Evolutionary conservation across 129 eudicot genomes (phyloP), one percentile per base, ranked within the genome.

Genomic region (Pittosporum tobira): DNA sequence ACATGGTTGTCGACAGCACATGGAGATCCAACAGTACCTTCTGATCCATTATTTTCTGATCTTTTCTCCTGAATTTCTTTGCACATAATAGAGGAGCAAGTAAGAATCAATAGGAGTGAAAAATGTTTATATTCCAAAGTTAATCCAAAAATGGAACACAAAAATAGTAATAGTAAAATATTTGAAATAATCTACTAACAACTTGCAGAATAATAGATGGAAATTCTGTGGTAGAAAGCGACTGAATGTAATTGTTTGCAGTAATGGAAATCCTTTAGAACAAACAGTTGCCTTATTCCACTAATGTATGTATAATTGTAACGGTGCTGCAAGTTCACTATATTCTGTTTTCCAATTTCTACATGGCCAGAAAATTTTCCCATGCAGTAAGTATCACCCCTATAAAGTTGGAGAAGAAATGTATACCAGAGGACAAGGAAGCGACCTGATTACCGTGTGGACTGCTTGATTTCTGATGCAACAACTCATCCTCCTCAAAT

Each of bases 1-100:
- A 89, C 97, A 60, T 64, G 66, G 63, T 68, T 60, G 59, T 66
- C 86, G 43, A 50, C 54, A 22, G 67, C 60, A 65, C 28, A 51
- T 1, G 84, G 67, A 58, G 93, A 52, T 56, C 58, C 76, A 22
- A 12, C 59, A n/a, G n/a, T n/a, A 53, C 25, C 57, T 69, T 75
- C 84, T 43, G 76, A 55, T 60, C 42, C 70, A 26, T 43, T 62
- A 53, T 51, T 66, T 38, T 72, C 69, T 28, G 57, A 61, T 57
- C 59, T 47, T 58, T 27, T 54, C 68, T 61, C 94, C 66, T 71
- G 70, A 74, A 45, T 37, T 69, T 69, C 94, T 81, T 37, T 12
- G 38, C 52, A 70, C 42, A 31, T 7, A 37, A 0, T 26, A 66
- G 19, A 18, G 12, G 26, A 34, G 13, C 48, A 61, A 48, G 44